Evolutionary conservation across 2,329 filamentous ascomycete genomes (phyloP).

Genomic region (Penicillium rolfsii): DNA sequence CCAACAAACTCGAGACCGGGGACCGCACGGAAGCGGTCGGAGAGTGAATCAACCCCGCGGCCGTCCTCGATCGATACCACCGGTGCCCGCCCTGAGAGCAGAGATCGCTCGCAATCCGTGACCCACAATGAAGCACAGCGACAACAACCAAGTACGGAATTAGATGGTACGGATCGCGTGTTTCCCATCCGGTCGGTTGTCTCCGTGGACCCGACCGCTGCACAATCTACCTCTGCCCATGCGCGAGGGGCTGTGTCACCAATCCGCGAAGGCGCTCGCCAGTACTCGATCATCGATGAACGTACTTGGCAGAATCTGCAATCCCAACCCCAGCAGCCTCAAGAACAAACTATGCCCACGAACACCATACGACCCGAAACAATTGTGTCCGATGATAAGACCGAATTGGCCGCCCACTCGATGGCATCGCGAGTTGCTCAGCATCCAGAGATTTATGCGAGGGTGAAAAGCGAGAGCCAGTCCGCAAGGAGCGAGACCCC

Average conservation of each 20-base stretch:
- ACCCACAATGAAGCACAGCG: constrained; percentile 11
- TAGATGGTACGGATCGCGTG: constrained; percentile 61
- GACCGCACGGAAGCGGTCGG: constrained; percentile 15
- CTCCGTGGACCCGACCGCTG: constrained; percentile 63
- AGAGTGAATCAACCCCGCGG: constrained; percentile 7
- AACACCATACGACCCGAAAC: constrained; percentile 23
- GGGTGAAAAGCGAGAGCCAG: constrained; percentile 14
- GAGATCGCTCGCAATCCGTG: constrained; percentile 26
- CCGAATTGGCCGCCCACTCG: constrained; percentile 26
- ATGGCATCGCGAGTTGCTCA: constrained; percentile 24
- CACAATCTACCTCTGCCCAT: constrained; percentile 36
- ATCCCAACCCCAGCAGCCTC: constrained; percentile 14
- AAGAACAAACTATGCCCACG: constrained; percentile 15
- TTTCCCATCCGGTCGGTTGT: constrained; percentile 83
- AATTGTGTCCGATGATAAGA: constrained; percentile 14
- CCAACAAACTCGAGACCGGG: constrained; percentile 9
- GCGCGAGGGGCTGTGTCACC: constrained; percentile 24
- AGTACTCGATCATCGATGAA: constrained; percentile 36
- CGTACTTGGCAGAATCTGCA: constrained; percentile 31
- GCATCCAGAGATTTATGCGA: constrained; percentile 26
- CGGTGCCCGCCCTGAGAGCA: constrained; percentile 7
- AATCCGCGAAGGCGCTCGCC: constrained; percentile 28
- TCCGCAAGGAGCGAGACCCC: constrained; percentile 15
- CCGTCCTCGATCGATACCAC: neutral
- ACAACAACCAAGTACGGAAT: constrained; percentile 12